These are phyloP conservation scores for Syzygium malaccense DNA, from an alignment of 441 rosid genomes.

Conservation along the genomic window DNA sequence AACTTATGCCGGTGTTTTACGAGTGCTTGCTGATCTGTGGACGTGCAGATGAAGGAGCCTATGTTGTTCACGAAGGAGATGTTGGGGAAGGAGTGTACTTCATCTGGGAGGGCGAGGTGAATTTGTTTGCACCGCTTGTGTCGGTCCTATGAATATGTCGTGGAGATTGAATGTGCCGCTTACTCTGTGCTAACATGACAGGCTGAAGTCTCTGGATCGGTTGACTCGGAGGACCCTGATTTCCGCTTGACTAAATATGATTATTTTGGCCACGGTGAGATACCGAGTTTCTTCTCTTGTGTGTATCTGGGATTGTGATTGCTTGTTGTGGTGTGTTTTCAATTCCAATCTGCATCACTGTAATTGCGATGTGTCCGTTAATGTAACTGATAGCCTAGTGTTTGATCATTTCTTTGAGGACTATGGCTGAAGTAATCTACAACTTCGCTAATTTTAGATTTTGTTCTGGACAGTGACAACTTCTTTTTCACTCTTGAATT, in stretches of 20 bases:
- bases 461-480: neutral
- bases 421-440: neutral
- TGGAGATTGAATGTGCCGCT: neutral
- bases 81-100: slow-evolving; percentile 74
- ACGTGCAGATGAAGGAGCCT: slow-evolving; percentile 59
- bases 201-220: slow-evolving; percentile 78
- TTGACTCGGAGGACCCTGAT: slow-evolving; percentile 56
- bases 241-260: slow-evolving; percentile 68
- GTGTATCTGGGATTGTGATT: neutral
- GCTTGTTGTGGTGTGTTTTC: neutral
- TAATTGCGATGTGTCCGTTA: neutral
- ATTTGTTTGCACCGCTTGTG: slow-evolving; percentile 1
- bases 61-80: slow-evolving; percentile 65
- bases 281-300: neutral
- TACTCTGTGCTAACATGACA: slow-evolving; percentile 6
- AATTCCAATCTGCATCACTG: neutral
- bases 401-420: neutral
- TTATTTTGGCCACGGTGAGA: slow-evolving; percentile 82
- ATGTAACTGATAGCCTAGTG: neutral
- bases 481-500: neutral
- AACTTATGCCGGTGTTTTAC: neutral
- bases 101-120: slow-evolving; percentile 85
- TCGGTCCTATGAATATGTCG: neutral
- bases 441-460: neutral
- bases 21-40: neutral